Base-by-base conservation (phyloP, 148 eudicot species). In the Hydrangea macrophylla region DNA sequence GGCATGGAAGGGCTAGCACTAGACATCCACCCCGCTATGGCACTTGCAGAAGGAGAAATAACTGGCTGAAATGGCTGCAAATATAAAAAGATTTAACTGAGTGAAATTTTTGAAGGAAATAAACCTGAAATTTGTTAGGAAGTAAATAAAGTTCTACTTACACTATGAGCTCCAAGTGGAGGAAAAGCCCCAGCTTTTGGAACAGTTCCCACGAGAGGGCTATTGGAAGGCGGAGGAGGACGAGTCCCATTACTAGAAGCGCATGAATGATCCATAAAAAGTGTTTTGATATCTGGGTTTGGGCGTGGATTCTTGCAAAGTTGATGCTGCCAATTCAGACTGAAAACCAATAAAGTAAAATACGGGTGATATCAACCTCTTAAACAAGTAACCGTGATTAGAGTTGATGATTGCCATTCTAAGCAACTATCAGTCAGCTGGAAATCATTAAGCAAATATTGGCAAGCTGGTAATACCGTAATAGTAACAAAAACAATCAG, bases 311-410 rank as follows among this genome's bases (percentile, higher is more conserved):
- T 84, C 84, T 84, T 84, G 82, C 87, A 84, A 63, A 84, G 84
- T 65, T 84, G 87, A 67, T 84, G 87, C 79, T 84, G 87, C 87
- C 87, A 84, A 50, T 84, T 84, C 40, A 84, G 87, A 73, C 87
- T 84, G 84, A 44, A 83, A 74, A 56, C 6, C 26, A 53, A 12
- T 20, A 60, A 22, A 64, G 30, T 45, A 27, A 45, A 58, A 54
- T 30, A 23, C 26, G 24, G 26, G 62, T 30, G 20, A 22, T 25
- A 57, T 61, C 10, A 30, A 60, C 20, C 9, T 18, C 2, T 36
- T 15, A 3, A 39, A 45, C 61, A 32, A 24, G 45, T 30, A 55
- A 22, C 18, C n/a, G n/a, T n/a, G 28, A 9, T 23, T 36, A 71
- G 44, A 28, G 24, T 36, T 40, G 37, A 31, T 33, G 33, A n/a